Percentiles rank a stretch among this genome's conserved stretches.
Evolutionary conservation across 2,329 filamentous ascomycete species (phyloP).

Genomic region (Plectosphaerella plurivora): DNA sequence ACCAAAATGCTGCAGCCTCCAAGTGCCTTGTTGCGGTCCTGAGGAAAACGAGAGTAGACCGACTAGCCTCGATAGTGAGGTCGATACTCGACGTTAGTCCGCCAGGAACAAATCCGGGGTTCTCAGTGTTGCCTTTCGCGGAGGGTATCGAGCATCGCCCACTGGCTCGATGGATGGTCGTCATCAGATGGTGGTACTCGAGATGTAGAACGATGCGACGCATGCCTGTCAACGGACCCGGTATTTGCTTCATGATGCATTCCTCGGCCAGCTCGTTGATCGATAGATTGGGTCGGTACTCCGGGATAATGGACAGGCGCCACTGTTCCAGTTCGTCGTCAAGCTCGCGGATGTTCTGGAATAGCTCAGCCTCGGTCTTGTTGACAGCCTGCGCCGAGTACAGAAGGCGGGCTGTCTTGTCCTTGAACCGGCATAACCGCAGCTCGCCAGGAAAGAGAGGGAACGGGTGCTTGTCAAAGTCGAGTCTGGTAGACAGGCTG

Average conservation of each 20-base stretch:
- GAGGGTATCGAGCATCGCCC: constrained; percentile 39
- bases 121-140: constrained; percentile 32
- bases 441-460: constrained; percentile 41
- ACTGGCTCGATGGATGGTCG: constrained; percentile 51
- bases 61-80: constrained; percentile 49
- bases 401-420: constrained; percentile 39
- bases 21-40: constrained; percentile 35
- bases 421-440: constrained; percentile 45
- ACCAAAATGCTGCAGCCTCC: constrained; percentile 46
- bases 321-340: constrained; percentile 53
- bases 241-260: constrained; percentile 1
- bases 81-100: constrained; percentile 39
- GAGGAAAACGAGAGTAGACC: constrained; percentile 47
- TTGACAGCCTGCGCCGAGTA: constrained; percentile 43
- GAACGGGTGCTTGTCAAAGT: constrained; percentile 3
- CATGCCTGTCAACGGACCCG: constrained; percentile 31
- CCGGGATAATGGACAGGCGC: constrained; percentile 41
- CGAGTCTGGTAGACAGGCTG: not conserved
- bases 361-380: constrained; percentile 49
- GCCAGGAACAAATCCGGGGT: not conserved
- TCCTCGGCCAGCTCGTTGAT: constrained; percentile 23
- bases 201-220: constrained; percentile 42
- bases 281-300: constrained; percentile 42
- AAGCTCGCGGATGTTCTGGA: constrained; percentile 50
- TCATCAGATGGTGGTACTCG: constrained; percentile 52